These are phyloP conservation scores for Agmasoma carcini DNA, from an alignment of 371 early-diverging fungal genomes.

Conservation along the genomic window DNA sequence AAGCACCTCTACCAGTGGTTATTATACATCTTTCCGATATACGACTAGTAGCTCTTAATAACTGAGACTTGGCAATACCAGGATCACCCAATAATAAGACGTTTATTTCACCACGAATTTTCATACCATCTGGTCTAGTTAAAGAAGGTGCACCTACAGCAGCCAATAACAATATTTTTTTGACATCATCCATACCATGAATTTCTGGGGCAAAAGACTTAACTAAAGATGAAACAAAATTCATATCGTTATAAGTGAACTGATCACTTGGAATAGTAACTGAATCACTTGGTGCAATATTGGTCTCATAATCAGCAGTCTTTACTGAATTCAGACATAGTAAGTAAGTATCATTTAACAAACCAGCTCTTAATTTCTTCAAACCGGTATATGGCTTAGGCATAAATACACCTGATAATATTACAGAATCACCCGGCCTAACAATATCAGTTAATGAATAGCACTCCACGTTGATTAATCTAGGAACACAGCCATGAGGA, in stretches of 20 bases:
- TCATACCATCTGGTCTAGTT: slow-evolving; percentile 70
- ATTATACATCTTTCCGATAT: slow-evolving; percentile 50
- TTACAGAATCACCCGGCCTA: slow-evolving; percentile 76
- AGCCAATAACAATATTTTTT: slow-evolving; percentile 82
- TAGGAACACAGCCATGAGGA: slow-evolving; percentile 90
- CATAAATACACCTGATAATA: slow-evolving; percentile 72
- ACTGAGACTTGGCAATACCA: slow-evolving; percentile 68
- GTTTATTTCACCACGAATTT: slow-evolving; percentile 62
- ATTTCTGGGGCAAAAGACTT: slow-evolving; percentile 80
- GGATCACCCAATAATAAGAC: slow-evolving; percentile 66
- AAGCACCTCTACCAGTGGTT: slow-evolving; percentile 65
- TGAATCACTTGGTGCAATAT: too few species aligned
- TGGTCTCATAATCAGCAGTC: background rate
- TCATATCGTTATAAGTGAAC: background rate
- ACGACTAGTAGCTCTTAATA: slow-evolving; percentile 55
- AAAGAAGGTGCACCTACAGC: slow-evolving; percentile 89
- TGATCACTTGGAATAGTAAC: background rate
- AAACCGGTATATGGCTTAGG: slow-evolving; percentile 81
- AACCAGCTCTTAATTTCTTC: slow-evolving; percentile 72
- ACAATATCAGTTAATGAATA: slow-evolving; percentile 66
- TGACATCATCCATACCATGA: slow-evolving; percentile 86
- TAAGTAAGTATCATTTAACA: slow-evolving; percentile 81
- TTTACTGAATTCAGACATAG: slow-evolving; percentile 65
- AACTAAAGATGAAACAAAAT: too few species aligned
- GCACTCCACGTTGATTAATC: slow-evolving; percentile 73